These are phyloP conservation scores for Geranium incanum DNA, from an alignment of 441 rosid species.

Conservation along the genomic window DNA sequence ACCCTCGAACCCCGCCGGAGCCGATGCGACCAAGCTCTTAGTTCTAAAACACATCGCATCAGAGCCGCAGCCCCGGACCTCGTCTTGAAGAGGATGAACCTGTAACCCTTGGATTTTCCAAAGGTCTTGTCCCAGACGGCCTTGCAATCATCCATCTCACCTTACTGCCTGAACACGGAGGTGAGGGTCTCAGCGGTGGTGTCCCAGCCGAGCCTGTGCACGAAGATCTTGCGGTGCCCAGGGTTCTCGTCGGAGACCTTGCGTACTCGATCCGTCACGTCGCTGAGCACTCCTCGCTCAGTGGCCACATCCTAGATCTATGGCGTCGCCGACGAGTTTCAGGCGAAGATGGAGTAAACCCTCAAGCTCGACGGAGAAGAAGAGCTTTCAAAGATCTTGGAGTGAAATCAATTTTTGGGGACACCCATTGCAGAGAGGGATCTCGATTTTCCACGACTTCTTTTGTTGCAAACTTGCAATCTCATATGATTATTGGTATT, in stretches of 20 bases:
- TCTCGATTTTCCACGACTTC: too few species aligned
- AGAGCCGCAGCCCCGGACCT: conserved; percentile 56
- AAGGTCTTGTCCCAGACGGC: conserved; percentile 49
- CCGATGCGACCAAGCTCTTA: conserved; percentile 55
- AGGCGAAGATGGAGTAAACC: too few species aligned
- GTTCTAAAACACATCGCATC: too few species aligned
- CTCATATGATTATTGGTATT: too few species aligned
- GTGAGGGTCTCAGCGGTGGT: conserved; percentile 47
- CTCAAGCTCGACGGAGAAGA: too few species aligned
- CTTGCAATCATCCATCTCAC: conserved; percentile 72
- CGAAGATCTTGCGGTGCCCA: conserved; percentile 63
- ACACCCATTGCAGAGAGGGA: too few species aligned
- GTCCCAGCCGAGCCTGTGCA: conserved; percentile 79
- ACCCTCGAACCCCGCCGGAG: conserved; percentile 19
- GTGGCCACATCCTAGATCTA: too few species aligned
- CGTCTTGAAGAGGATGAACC: conserved; percentile 52
- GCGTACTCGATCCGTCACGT: conserved; percentile 33
- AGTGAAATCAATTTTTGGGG: too few species aligned
- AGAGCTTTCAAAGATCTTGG: too few species aligned
- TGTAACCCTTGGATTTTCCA: conserved; percentile 71
- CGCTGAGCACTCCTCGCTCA: conserved; percentile 32
- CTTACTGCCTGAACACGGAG: conserved; percentile 49
- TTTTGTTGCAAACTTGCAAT: too few species aligned
- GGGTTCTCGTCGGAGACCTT: conserved; percentile 51
- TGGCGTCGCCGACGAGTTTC: conserved; percentile 32